phyloP scores from a whole-genome alignment of 2,329 filamentous ascomycete genomes.

The Didymella glomerata region DNA sequence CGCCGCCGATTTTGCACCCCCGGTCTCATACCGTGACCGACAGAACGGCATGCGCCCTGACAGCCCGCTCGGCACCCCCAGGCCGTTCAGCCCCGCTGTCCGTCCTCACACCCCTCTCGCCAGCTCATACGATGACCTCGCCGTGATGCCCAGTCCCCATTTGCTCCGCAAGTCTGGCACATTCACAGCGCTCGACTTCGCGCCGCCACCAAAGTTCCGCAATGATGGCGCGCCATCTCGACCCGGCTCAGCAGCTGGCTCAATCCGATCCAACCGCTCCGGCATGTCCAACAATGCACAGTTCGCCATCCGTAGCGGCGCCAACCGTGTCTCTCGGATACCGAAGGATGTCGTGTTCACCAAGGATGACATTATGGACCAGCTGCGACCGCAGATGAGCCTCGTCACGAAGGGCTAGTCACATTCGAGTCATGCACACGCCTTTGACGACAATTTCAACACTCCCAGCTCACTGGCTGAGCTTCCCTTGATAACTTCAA shows the following conservation, averaged over 20 bases:
- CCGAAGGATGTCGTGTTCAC: constrained; percentile 85
- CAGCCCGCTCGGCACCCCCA: constrained; percentile 64
- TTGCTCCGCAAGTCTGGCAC: constrained; percentile 78
- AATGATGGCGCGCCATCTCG: constrained; percentile 47
- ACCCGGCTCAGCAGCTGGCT: constrained; percentile 55
- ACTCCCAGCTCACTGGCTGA: constrained; percentile 46
- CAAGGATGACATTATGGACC: constrained; percentile 68
- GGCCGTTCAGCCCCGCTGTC: constrained; percentile 78
- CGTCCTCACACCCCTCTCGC: constrained; percentile 79
- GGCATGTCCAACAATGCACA: constrained; percentile 76
- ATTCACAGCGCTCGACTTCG: constrained; percentile 83
- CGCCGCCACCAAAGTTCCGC: constrained; percentile 77
- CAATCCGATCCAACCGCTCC: constrained; percentile 73
- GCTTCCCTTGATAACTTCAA: constrained; percentile 31
- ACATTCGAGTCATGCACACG: constrained; percentile 18
- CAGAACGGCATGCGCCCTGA: constrained; percentile 70
- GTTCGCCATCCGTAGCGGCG: constrained; percentile 78
- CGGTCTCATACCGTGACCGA: constrained; percentile 67
- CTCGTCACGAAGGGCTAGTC: constrained; percentile 51
- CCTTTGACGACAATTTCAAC: constrained; percentile 35
- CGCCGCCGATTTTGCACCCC: constrained; percentile 87
- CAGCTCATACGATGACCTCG: constrained; percentile 86
- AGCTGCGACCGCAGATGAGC: constrained; percentile 66
- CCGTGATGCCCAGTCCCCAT: constrained; percentile 85
- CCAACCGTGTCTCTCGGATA: constrained; percentile 85